These are phyloP conservation scores for Phoma sp. DNA, from an alignment of 2,329 filamentous ascomycete genomes.

Conservation along the genomic window DNA sequence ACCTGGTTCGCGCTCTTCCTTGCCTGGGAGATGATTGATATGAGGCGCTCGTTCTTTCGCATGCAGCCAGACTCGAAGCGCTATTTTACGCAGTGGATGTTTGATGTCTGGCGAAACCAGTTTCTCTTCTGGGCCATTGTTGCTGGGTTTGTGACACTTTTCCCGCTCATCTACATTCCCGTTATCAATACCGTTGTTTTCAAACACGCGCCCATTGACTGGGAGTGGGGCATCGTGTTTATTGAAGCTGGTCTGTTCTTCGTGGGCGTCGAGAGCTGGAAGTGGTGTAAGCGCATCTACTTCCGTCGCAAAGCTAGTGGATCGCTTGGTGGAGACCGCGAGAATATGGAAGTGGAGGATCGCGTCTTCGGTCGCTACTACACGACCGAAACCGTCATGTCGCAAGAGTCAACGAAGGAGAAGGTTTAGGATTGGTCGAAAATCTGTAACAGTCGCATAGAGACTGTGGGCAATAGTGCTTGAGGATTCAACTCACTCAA, in stretches of 20 bases:
- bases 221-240: slow-evolving; percentile 75
- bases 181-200: slow-evolving; percentile 70
- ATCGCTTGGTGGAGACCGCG: not conserved
- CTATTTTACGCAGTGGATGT: slow-evolving; percentile 63
- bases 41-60: slow-evolving; percentile 75
- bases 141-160: slow-evolving; percentile 53
- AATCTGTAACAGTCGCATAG: not conserved
- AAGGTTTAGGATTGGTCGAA: not conserved
- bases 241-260: slow-evolving; percentile 67
- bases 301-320: slow-evolving; percentile 32
- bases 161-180: slow-evolving; percentile 67
- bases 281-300: slow-evolving; percentile 65
- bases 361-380: slow-evolving; percentile 15
- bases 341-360: slow-evolving; percentile 12
- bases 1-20: slow-evolving; percentile 80
- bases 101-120: slow-evolving; percentile 73
- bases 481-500: slow-evolving; percentile 15
- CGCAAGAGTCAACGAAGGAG: slow-evolving; percentile 3
- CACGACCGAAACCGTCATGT: not conserved
- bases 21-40: slow-evolving; percentile 78
- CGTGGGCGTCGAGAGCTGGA: slow-evolving; percentile 68
- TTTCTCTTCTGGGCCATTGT: slow-evolving; percentile 61
- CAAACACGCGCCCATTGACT: slow-evolving; percentile 68
- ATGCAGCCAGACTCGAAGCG: slow-evolving; percentile 69
- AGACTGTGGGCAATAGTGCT: not conserved